Evolutionary conservation across 1,284 basidiomycete genomes (phyloP).

Genomic region (Boletus subluridellus): DNA sequence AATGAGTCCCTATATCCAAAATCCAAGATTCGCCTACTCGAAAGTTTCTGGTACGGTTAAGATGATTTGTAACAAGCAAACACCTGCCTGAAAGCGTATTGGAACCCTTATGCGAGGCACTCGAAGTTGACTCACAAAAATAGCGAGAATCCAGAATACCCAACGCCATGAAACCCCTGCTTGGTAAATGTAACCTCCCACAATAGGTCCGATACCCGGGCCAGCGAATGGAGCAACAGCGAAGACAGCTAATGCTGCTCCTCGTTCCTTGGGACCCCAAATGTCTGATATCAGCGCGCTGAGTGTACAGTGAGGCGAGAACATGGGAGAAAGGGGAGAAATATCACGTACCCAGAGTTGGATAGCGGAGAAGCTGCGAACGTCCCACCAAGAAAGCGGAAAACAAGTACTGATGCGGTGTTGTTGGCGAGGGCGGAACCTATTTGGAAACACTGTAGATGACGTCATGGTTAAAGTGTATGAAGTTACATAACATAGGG

Average conservation of each 20-base stretch:
- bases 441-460: conserved; percentile 54
- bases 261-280: conserved; percentile 68
- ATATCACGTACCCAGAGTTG: conserved; percentile 46
- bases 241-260: conserved; percentile 68
- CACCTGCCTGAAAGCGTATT: conserved; percentile 35
- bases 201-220: conserved; percentile 63
- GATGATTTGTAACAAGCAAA: conserved; percentile 50
- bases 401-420: conserved; percentile 55
- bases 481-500: not conserved
- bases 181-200: conserved; percentile 43
- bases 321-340: not conserved
- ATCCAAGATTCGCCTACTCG: conserved; percentile 33
- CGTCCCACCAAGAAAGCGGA: conserved; percentile 62
- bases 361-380: conserved; percentile 48
- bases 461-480: not conserved
- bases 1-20: not conserved
- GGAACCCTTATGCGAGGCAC: not conserved
- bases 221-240: conserved; percentile 76
- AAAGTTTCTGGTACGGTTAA: conserved; percentile 78
- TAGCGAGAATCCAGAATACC: conserved; percentile 72
- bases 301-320: not conserved
- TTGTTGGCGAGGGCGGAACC: conserved; percentile 61
- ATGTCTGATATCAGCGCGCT: conserved; percentile 57
- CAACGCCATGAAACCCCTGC: conserved; percentile 61
- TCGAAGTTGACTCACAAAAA: conserved; percentile 48